phyloP scores from a whole-genome alignment of 306 rosid genomes.

The Vigna nakashimae region DNA sequence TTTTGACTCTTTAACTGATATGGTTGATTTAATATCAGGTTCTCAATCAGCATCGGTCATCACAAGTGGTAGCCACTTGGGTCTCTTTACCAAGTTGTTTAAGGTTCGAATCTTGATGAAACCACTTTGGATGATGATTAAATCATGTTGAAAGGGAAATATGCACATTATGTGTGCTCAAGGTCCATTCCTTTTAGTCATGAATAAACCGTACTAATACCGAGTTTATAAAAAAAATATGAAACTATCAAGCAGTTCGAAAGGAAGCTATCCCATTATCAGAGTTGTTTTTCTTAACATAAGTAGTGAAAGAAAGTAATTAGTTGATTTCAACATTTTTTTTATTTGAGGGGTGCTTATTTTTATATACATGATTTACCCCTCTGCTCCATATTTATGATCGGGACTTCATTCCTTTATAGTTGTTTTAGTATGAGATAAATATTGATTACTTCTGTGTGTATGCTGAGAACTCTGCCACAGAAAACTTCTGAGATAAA shows the following conservation, averaged over 20 bases:
- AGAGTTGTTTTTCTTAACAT: conserved; percentile 1
- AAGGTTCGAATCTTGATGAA: too few species aligned
- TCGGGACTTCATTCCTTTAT: conserved; percentile 6
- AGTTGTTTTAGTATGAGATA: conserved; percentile 27
- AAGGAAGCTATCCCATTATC: background rate
- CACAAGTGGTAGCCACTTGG: too few species aligned
- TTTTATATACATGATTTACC: background rate
- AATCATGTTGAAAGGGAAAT: too few species aligned
- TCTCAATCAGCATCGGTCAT: background rate
- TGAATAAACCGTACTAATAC: too few species aligned
- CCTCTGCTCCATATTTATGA: background rate
- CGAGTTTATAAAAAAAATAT: too few species aligned
- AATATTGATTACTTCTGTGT: conserved; percentile 37
- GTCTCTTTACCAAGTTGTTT: too few species aligned
- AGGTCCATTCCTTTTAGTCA: too few species aligned
- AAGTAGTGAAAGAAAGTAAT: conserved; percentile 10
- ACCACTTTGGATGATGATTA: too few species aligned
- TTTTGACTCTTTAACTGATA: background rate
- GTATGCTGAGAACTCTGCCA: conserved; percentile 46
- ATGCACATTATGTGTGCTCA: too few species aligned
- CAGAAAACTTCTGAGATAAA: conserved; percentile 29
- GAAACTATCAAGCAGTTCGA: background rate
- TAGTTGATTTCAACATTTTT: conserved; percentile 24
- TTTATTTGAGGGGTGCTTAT: conserved; percentile 2
- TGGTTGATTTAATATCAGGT: conserved; percentile 2